phyloP scores from a whole-genome alignment of 305 asterid genomes.

The Solanum hybrid region DNA sequence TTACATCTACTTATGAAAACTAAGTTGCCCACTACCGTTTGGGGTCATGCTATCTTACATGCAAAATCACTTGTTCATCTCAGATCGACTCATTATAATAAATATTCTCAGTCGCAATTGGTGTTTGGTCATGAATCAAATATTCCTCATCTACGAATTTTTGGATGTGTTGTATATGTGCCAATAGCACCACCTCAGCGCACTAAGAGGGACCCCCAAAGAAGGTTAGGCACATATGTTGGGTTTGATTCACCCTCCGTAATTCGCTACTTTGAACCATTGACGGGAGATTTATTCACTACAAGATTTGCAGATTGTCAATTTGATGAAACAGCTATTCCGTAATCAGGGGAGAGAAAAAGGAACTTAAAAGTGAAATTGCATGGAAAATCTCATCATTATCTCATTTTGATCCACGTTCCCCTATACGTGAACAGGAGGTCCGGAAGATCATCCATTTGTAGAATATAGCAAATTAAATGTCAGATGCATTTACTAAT shows the following conservation, averaged over 20 bases:
- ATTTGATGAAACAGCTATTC: background rate
- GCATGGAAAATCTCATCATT: too few species aligned
- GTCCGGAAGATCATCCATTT: too few species aligned
- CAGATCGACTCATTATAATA: too few species aligned
- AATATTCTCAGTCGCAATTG: background rate
- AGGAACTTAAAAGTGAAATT: too few species aligned
- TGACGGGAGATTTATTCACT: background rate
- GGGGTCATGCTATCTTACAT: background rate
- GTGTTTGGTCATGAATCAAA: background rate
- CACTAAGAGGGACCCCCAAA: background rate
- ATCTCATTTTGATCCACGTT: too few species aligned
- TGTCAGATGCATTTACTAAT: too few species aligned
- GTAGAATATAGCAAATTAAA: too few species aligned
- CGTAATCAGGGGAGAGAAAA: background rate
- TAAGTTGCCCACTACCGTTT: background rate
- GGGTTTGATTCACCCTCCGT: background rate
- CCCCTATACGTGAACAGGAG: too few species aligned
- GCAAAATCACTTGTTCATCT: background rate
- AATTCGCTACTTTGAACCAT: background rate
- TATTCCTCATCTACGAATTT: background rate
- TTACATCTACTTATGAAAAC: background rate
- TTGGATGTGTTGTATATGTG: background rate
- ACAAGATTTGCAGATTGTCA: background rate
- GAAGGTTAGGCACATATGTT: background rate
- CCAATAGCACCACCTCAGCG: background rate